Base-by-base conservation (phyloP, 345 rosid species). In the Eucalyptus urophylla region DNA sequence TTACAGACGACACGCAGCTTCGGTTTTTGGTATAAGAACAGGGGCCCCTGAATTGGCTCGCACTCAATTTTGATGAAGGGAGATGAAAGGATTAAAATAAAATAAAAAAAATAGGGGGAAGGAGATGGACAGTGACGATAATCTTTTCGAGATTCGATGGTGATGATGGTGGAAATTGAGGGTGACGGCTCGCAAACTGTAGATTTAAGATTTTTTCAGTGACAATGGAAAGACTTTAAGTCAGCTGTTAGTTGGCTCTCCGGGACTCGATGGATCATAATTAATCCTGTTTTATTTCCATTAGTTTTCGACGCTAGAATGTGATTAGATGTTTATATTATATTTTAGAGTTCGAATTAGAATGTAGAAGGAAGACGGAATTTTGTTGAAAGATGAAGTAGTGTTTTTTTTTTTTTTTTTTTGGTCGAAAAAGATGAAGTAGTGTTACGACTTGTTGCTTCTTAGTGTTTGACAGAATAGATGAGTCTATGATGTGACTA, bases 201-300 rank as follows among this genome's bases (percentile, higher is more conserved):
- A 14, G 7, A 49, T 14, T 49, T 16, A 49, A 10, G 49, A 45
- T 49, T 24, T 25, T 62, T 62, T 29, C n/a, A 4, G 8, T 67
- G 21, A 3, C 4, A 0, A 31, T 67, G 51, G 51, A 49, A 14
- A 49, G 51, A 16, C 51, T 49, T 49, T 5, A 49, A 49, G 51
- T 49, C 0, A 49, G 51, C 1, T 49, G 0, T 49, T 2, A 5
- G 8, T 1, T 0, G 11, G 72, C 72, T n/a, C 0, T n/a, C 8
- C 37, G 11, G 0, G 13, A 43, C 24, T 33, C 5, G 3, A 2
- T 33, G 44, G 3, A 37, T 37, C 6, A 3, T 6, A 1, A 69
- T 69, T 10, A 10, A 33, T 33, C 5, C 4, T n/a, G 2, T 33
- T 67, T n/a, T 69, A 9, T 69, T 33, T 69, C 0, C 43, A 33